Conservation (phyloP, 768 basidiomycete species). For the Tricholoma bakamatsutake region DNA sequence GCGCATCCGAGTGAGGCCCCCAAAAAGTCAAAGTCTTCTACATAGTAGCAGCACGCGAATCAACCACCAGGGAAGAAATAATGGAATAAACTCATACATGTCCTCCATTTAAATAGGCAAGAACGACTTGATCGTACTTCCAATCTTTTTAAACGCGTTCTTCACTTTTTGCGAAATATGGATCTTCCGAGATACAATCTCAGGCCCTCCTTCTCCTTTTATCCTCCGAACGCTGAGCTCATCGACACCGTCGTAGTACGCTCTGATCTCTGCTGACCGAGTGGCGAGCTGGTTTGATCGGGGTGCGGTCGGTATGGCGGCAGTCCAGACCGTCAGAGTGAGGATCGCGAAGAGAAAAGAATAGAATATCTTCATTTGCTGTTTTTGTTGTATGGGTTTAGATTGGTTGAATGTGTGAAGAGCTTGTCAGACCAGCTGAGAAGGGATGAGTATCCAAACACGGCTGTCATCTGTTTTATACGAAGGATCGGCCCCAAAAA, state of each 20-base stretch:
- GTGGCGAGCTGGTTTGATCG: not conserved
- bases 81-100: no score
- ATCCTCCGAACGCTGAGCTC: not conserved
- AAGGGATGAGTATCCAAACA: not conserved
- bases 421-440: not conserved
- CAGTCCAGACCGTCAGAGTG: not conserved
- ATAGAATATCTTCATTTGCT: not conserved
- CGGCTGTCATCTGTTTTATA: not conserved
- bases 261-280: not conserved
- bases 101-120: no score
- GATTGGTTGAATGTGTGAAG: no score
- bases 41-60: no score
- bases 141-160: no score
- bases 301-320: not conserved
- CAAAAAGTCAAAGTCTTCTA: no score
- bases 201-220: not conserved
- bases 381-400: not conserved
- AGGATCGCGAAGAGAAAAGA: not conserved
- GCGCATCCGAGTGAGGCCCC: no score
- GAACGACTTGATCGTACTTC: no score
- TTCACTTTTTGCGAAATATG: no score
- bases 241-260: not conserved
- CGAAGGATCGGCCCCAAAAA: no score
- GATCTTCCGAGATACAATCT: no score
- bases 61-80: no score